Evolutionary conservation across 805 yeast species (phyloP).

Genomic region (Saccharomycopsis sp.): DNA sequence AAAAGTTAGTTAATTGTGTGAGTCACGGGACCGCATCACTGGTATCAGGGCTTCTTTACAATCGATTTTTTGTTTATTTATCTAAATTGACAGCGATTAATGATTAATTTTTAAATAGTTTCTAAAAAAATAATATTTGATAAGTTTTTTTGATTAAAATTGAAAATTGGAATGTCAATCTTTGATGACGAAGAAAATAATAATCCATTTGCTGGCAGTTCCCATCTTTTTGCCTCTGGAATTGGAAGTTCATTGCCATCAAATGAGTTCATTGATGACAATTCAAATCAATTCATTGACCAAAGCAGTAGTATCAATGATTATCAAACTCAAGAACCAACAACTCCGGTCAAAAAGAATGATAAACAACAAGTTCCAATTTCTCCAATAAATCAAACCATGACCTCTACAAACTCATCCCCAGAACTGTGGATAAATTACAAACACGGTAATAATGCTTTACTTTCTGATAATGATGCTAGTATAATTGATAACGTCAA

Average conservation of each 20-base stretch:
- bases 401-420: background rate
- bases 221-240: slow-evolving; percentile 29
- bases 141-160: no score
- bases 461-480: background rate
- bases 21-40: no score
- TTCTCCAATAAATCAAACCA: background rate
- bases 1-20: no score
- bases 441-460: background rate
- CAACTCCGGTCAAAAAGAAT: background rate
- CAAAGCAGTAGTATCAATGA: background rate
- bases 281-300: background rate
- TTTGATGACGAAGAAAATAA: slow-evolving; percentile 26
- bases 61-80: no score
- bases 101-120: no score
- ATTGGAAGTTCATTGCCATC: slow-evolving; percentile 19
- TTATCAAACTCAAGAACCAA: background rate
- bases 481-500: slow-evolving; percentile 7
- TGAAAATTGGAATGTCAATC: slow-evolving; percentile 12
- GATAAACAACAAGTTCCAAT: background rate
- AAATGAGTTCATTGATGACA: background rate
- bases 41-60: no score
- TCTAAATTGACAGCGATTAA: no score
- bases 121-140: no score
- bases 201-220: slow-evolving; percentile 29
- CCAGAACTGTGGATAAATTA: slow-evolving; percentile 11